phyloP scores from a whole-genome alignment of 2,329 filamentous ascomycete genomes.

The Hawksworthiomyces lignivorus region DNA sequence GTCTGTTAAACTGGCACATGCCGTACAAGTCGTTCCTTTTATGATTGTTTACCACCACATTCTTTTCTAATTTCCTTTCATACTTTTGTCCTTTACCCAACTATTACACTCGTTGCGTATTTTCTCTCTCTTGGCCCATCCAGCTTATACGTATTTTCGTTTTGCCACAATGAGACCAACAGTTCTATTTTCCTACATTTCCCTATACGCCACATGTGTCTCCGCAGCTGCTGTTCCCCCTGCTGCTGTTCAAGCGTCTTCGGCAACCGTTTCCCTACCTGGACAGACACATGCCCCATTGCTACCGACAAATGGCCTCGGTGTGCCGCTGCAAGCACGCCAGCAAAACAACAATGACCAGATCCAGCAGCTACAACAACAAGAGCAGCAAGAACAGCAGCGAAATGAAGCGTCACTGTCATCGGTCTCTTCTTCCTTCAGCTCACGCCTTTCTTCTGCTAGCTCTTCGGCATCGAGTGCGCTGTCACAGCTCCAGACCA shows the following conservation, averaged over 20 bases:
- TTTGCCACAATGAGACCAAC: background rate
- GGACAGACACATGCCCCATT: background rate
- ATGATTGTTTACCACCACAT: no score
- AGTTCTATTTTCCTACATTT: background rate
- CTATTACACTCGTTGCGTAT: no score
- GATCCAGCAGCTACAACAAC: background rate
- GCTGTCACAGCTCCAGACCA: constrained; percentile 5
- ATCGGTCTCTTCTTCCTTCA: constrained; percentile 8
- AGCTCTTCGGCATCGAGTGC: constrained; percentile 8
- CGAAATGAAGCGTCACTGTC: background rate
- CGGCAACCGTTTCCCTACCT: background rate
- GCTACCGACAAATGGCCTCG: no score
- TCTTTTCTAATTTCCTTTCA: background rate
- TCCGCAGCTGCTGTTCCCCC: background rate
- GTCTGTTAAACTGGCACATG: no score
- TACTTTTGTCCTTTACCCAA: no score
- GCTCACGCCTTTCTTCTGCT: constrained; percentile 6
- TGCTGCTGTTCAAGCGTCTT: background rate
- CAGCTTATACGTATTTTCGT: no score
- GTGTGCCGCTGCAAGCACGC: background rate
- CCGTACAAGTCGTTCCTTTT: no score
- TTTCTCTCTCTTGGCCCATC: no score
- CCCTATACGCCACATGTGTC: background rate
- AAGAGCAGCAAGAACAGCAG: constrained; percentile 1
- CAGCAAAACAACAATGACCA: background rate